Conservation (phyloP, 768 basidiomycete genomes). For the Tephrocybe sp. region DNA sequence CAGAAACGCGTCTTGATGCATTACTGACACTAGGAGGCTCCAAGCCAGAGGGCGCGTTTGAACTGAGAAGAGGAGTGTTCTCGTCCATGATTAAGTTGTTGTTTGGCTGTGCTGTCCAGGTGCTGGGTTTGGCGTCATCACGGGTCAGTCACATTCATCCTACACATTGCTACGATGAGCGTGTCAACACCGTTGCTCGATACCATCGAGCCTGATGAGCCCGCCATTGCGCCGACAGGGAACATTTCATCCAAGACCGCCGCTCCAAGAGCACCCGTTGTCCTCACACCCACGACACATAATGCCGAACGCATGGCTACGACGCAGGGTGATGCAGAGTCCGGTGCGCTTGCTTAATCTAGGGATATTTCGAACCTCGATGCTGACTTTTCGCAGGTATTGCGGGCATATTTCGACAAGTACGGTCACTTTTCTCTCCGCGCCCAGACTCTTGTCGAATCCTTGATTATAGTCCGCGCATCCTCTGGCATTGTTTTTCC, state of each 20-base stretch:
- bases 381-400: slow-evolving; percentile 47
- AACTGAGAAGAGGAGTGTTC: slow-evolving; percentile 21
- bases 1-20: slow-evolving; percentile 18
- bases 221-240: slow-evolving; percentile 33
- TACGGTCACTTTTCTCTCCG: slow-evolving; percentile 26
- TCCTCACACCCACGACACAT: slow-evolving; percentile 55
- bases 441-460: slow-evolving; percentile 9
- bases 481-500: slow-evolving; percentile 79
- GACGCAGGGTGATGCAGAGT: slow-evolving; percentile 68
- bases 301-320: slow-evolving; percentile 46
- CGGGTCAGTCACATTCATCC: no score
- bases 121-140: not conserved
- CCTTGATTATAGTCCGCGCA: slow-evolving; percentile 64
- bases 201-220: slow-evolving; percentile 88
- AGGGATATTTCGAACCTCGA: no score
- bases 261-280: slow-evolving; percentile 43
- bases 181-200: slow-evolving; percentile 65
- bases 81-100: slow-evolving; percentile 17
- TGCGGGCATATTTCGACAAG: slow-evolving; percentile 77
- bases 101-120: slow-evolving; percentile 13
- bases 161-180: slow-evolving; percentile 42
- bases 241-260: slow-evolving; percentile 32
- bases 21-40: slow-evolving; percentile 16
- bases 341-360: slow-evolving; percentile 49
- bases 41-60: not conserved